These are phyloP conservation scores for Penicillium sp. DNA, from an alignment of 2,329 filamentous ascomycete species.

Conservation along the genomic window DNA sequence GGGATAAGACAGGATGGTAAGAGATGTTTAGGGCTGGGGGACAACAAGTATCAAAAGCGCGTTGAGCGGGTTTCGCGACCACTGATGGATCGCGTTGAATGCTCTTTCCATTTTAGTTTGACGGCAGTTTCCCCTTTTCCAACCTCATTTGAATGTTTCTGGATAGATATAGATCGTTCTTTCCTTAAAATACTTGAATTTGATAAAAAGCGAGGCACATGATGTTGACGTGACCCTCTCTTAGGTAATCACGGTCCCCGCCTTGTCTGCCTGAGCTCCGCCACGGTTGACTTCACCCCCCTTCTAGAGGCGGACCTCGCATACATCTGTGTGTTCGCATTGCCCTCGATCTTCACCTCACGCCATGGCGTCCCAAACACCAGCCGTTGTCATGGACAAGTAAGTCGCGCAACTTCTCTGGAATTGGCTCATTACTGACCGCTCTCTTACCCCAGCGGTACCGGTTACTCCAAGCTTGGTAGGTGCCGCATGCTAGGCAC, in stretches of 20 bases:
- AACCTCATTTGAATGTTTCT: neutral
- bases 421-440: slow-evolving; percentile 21
- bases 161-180: neutral
- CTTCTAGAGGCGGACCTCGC: slow-evolving; percentile 5
- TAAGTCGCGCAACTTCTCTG: slow-evolving; percentile 53
- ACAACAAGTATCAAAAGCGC: neutral
- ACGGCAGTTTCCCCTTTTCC: neutral
- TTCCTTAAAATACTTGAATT: neutral
- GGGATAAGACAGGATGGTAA: slow-evolving; percentile 1
- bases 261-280: slow-evolving; percentile 28
- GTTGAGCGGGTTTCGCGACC: neutral
- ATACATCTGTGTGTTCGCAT: slow-evolving; percentile 10
- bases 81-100: neutral
- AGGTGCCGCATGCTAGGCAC: slow-evolving; percentile 33
- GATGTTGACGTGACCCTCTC: slow-evolving; percentile 7
- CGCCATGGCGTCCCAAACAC: slow-evolving; percentile 92
- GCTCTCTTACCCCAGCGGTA: slow-evolving; percentile 64
- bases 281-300: slow-evolving; percentile 18
- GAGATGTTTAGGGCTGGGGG: slow-evolving; percentile 4
- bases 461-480: slow-evolving; percentile 99
- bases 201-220: slow-evolving; percentile 7
- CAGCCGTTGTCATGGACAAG: slow-evolving; percentile 99
- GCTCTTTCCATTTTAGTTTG: neutral
- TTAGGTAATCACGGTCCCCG: slow-evolving; percentile 25
- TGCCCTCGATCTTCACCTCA: slow-evolving; percentile 11